Base-by-base conservation (phyloP, 108 stramenopile species). In the Cyclotella cryptica region DNA sequence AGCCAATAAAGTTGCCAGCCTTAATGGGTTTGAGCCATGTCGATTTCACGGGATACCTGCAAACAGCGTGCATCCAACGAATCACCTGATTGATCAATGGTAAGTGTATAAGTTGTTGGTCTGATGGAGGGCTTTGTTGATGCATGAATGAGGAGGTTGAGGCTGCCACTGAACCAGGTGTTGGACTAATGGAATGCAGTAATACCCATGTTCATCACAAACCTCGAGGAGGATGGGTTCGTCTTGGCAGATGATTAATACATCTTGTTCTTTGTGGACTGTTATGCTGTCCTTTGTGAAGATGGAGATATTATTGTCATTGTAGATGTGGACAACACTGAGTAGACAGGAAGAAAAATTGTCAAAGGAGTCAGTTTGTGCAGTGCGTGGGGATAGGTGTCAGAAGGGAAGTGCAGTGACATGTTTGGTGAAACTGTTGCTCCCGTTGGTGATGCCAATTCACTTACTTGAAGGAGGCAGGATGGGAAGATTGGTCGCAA, bases 1-100 rank as follows among this genome's bases (percentile, higher is more conserved):
- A 49, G 15, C 47, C 47, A n/a, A n/a, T 9, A n/a, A 49, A 49
- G 9, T 62, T 51, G 10, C 72, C 60, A 21, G 46, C 47, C 62
- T 63, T 61, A n/a, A 63, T 73, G 42, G 71, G 60, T 14, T 62
- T 49, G 9, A 63, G 27, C 72, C 72, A 63, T 19, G 72, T 73
- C 0, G 60, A 19, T 21, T 73, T 73, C 10, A 61, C 18, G 27
- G 72, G 57, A 55, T 27, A 27, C 0, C 57, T 41, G 0, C 12
- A 35, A 28, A 13, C 6, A 22, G 57, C 71, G 7, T 71, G 57
- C 11, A 49, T 7, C 19, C 45, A 66, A 14, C 9, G 11, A 21
- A 44, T 66, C 3, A 1, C 51, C 28, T 51, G 12, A 1, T 53
- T 17, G 1, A n/a, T 35, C 1, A 28, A 29, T 29, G 67, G 67